Percentiles rank a stretch among this genome's conserved stretches.
Conservation (phyloP, 768 basidiomycete genomes). For the Leccinum disarticulatum region DNA sequence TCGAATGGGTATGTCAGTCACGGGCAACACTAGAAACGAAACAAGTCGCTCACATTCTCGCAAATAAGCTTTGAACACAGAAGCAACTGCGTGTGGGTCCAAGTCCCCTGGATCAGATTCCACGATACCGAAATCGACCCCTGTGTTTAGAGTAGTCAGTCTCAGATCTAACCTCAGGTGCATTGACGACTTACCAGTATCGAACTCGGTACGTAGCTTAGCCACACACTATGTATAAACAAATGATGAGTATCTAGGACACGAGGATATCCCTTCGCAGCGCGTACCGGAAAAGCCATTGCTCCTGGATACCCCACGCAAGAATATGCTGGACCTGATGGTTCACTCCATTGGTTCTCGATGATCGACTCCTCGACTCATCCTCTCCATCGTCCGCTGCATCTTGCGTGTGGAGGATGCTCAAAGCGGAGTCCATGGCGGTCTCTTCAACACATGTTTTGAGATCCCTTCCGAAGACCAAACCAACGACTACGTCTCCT, state of each 20-base stretch:
- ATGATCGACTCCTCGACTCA: neutral
- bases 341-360: constrained; percentile 14
- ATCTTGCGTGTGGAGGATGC: constrained; percentile 9
- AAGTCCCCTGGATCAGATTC: constrained; percentile 81
- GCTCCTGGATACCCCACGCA: constrained; percentile 82
- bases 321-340: constrained; percentile 57
- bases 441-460: constrained; percentile 56
- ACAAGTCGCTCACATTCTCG: constrained; percentile 73
- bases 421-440: constrained; percentile 37
- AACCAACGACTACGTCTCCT: constrained; percentile 41
- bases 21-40: neutral
- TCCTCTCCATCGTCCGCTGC: neutral
- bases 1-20: constrained; percentile 32
- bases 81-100: constrained; percentile 93
- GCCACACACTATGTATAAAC: constrained; percentile 65
- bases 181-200: constrained; percentile 52
- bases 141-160: constrained; percentile 37
- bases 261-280: neutral
- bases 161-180: neutral
- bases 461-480: constrained; percentile 70
- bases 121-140: constrained; percentile 83
- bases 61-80: constrained; percentile 89
- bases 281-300: constrained; percentile 80
- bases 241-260: constrained; percentile 10
- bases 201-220: constrained; percentile 77